A percentile compares a stretch with the other conserved stretches of the same genome.
phyloP scores from a whole-genome alignment of 2,329 filamentous ascomycete genomes.

The Penicillium sp. region DNA sequence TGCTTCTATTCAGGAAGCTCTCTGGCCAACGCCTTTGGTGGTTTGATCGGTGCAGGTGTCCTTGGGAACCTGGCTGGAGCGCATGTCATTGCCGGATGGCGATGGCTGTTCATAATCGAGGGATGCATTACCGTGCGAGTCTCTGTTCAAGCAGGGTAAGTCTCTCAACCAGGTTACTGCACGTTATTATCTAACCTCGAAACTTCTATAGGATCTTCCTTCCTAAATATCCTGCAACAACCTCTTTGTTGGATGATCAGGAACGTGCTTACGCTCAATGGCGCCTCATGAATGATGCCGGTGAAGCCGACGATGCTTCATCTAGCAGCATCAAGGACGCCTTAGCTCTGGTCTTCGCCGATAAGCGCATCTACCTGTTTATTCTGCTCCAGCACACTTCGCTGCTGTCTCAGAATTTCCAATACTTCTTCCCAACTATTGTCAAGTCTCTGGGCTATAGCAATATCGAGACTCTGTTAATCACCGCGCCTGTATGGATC shows the following conservation, averaged over 20 bases:
- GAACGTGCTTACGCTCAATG: conserved; percentile 62
- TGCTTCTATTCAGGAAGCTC: conserved; percentile 57
- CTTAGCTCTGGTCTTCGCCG: conserved; percentile 46
- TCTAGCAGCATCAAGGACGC: conserved; percentile 53
- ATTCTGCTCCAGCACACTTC: conserved; percentile 57
- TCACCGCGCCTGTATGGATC: conserved; percentile 62
- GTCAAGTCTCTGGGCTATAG: conserved; percentile 65
- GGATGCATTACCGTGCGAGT: conserved; percentile 51
- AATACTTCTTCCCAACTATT: conserved; percentile 71
- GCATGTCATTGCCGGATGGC: conserved; percentile 50
- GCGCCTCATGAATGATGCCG: conserved; percentile 58
- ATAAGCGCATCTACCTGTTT: conserved; percentile 47
- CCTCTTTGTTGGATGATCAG: conserved; percentile 58
- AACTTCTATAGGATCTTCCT: conserved; percentile 38
- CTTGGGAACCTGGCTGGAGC: conserved; percentile 41
- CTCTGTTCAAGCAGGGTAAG: conserved; percentile 47
- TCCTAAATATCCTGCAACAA: conserved; percentile 61
- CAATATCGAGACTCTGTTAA: conserved; percentile 53
- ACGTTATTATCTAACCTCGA: neutral
- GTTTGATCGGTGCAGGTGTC: conserved; percentile 58
- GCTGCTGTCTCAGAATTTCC: conserved; percentile 61
- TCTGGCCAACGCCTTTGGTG: conserved; percentile 60
- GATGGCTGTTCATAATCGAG: conserved; percentile 67
- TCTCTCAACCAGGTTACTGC: conserved; percentile 23
- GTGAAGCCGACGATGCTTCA: conserved; percentile 50